Evolutionary conservation across 192 early-diverging fungal species (phyloP), one percentile per base, ranked within the genome.

Genomic region (Umbelopsis vinacea): DNA sequence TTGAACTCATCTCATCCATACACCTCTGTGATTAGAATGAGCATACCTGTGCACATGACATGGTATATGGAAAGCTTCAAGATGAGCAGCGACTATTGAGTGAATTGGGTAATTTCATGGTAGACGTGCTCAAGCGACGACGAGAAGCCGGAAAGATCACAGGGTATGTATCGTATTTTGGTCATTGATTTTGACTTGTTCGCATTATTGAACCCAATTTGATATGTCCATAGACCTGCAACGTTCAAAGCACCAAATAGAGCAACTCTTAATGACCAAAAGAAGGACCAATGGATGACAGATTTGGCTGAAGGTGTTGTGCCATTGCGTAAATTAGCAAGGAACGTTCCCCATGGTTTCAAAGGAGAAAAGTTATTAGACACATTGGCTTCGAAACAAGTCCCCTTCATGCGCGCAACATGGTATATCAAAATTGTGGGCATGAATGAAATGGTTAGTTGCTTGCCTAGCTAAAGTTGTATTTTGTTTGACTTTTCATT

Each of bases 401-500:
- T 93, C 15, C 88, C 92, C 0, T 72, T 90, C 48, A 73, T 83
- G 23, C 80, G 91, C 14, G 89, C 92, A 0, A 73, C 90, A 9
- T 93, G 92, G 92, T 89, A 86, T 43, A 90, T 92, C 26, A 87
- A 90, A 46, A 81, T 91, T 26, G 83, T 88, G 12, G 90, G 89
- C 8, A 72, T 89, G 26, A 85, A 85, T 26, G 89, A 89, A 74
- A 88, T 91, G 84, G 79, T 80, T 70, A 76, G 52, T 55, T 68
- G 21, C 40, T 11, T 43, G 40, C 40, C 6, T 43, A 4, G 40
- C 29, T 43, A 43, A 43, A 43, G 40, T 11, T 43, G 40, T 43
- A 7, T 43, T n/a, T n/a, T 43, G 40, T 43, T 43, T 11, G n/a
- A 43, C 11, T 43, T 12, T 6, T 2, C 29, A 43, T 43, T 43